Base-by-base conservation (phyloP, 805 yeast genomes). In the Danielia reshetovae region DNA sequence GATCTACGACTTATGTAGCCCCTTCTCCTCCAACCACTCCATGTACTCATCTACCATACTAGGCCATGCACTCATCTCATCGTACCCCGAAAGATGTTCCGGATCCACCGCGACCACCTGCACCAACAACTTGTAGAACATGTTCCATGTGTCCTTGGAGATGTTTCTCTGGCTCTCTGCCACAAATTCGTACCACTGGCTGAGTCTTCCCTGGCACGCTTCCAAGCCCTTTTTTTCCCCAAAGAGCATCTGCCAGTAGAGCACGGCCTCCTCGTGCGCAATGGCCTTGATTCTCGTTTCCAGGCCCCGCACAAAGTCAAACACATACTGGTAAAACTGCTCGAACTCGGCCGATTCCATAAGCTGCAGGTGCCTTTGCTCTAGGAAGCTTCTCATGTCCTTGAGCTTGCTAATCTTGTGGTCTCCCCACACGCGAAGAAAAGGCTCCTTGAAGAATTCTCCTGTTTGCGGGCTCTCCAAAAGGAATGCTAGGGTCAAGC, bases 41-140 rank as follows among this genome's bases (percentile, higher is more conserved):
- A 86, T 83, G 52, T 76, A 90, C 39, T 79, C 86, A 55, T 90
- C 98, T 45, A 90, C 77, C 12, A 86, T 64, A 35, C 85, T 76
- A 4, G 97, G 98, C 97, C 97, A 90, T 1, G 96, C 85, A 16
- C 83, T 88, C 46, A 75, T 73, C 44, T 82, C 93, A 48, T 83
- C 89, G 57, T 88, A 89, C 2, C 58, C 60, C 11, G 60, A 59
- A 4, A 90, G 62, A 1, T 51, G 42, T 3, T 17, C 40, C 0
- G 83, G 76, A 39, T 85, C 84, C 3, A 54, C 42, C 2, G 38
- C 29, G 1, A 75, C 58, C 39, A 69, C 69, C 40, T 74, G 74
- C 35, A 63, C 58, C 36, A 81, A 58, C 49, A 88, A 86, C 36
- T 79, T 77, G 35, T 71, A 71, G 36, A 84, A 63, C 97, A 89